Evolutionary conservation across 225 moss, liverwort and hornwort genomes (phyloP).

Genomic region (Marchantia paleacea): DNA sequence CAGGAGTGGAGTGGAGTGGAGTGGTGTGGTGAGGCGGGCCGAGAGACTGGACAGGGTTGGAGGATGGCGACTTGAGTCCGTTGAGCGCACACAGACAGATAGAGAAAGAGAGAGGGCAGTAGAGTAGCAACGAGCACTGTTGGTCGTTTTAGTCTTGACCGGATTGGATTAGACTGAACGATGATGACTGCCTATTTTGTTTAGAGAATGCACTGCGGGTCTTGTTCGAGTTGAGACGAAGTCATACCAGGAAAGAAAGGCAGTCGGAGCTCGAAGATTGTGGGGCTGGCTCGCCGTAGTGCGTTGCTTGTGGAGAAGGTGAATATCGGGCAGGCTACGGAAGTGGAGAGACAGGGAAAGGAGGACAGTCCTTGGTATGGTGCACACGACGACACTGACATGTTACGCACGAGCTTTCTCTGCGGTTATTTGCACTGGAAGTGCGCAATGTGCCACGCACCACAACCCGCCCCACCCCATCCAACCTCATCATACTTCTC

Average conservation of each 20-base stretch:
- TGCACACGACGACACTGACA: background rate
- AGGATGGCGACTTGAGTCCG: background rate
- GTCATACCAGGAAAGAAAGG: background rate
- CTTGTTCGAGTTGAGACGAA: background rate
- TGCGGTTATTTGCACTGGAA: conserved; percentile 13
- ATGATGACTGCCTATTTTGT: background rate
- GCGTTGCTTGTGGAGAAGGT: background rate
- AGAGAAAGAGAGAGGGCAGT: background rate
- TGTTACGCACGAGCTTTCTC: background rate
- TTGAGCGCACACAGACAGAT: background rate
- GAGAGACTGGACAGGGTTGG: background rate
- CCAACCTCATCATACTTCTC: background rate
- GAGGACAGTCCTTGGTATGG: background rate
- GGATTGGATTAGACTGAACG: too few species aligned
- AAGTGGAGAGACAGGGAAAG: background rate
- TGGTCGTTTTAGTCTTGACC: background rate
- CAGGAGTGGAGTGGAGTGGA: too few species aligned
- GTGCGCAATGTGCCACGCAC: conserved; percentile 27
- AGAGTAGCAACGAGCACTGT: background rate
- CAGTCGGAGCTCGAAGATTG: conserved; percentile 4
- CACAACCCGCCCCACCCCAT: background rate
- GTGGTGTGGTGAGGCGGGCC: background rate
- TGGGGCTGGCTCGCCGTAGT: background rate
- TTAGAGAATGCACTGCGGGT: background rate
- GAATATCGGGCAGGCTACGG: background rate